Conservation (phyloP, 495 filamentous ascomycete genomes). For the Eremomyces bilateralis region DNA sequence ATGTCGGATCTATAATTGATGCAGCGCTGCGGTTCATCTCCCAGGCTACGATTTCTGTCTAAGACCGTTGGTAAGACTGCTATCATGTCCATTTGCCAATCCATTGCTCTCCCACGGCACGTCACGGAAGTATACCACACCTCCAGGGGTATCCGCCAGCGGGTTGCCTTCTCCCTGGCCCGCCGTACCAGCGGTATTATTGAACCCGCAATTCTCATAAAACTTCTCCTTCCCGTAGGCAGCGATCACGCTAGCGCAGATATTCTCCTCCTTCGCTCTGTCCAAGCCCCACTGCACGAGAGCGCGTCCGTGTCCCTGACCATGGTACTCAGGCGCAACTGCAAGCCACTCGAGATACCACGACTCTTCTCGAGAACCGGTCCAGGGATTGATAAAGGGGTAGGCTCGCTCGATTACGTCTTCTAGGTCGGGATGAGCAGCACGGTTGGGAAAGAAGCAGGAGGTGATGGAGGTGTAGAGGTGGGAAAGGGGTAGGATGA, state of each 20-base stretch:
- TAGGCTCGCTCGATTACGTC: not conserved
- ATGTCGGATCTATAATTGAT: too few species aligned
- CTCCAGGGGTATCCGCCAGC: slow-evolving; percentile 8
- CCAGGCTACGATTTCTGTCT: too few species aligned
- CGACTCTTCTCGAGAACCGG: not conserved
- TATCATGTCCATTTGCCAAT: too few species aligned
- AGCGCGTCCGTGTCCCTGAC: slow-evolving; percentile 3
- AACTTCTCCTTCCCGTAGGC: slow-evolving; percentile 6
- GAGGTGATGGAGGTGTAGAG: not conserved
- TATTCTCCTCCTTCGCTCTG: slow-evolving; percentile 3
- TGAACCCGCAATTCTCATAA: slow-evolving; percentile 7
- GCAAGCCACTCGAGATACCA: slow-evolving; percentile 5
- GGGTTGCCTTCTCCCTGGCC: slow-evolving; percentile 5
- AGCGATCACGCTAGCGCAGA: slow-evolving; percentile 3
- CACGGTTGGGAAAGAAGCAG: slow-evolving; percentile 1
- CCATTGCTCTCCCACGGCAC: too few species aligned
- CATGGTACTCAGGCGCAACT: slow-evolving; percentile 4
- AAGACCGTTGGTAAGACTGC: too few species aligned
- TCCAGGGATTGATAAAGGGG: not conserved
- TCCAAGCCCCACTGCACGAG: slow-evolving; percentile 8
- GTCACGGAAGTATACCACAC: slow-evolving; percentile 11
- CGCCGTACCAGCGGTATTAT: slow-evolving; percentile 1
- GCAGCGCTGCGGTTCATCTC: too few species aligned
- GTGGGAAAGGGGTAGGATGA: not conserved
- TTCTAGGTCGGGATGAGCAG: not conserved